Evolutionary conservation across 305 asterid genomes (phyloP).

Genomic region (Solanum hybrid): DNA sequence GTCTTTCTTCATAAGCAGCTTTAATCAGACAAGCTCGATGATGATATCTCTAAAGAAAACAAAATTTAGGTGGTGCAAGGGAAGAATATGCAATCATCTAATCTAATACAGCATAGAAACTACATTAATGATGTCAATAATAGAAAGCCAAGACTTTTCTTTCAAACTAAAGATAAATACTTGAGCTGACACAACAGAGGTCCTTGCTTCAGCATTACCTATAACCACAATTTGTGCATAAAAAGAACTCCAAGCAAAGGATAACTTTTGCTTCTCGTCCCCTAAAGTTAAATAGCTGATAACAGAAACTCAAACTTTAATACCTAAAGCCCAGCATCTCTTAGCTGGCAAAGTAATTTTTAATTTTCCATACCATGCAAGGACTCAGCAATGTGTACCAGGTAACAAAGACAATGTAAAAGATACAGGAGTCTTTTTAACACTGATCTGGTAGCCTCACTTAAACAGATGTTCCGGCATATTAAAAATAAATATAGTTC

Average conservation of each 20-base stretch:
- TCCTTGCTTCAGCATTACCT: not conserved
- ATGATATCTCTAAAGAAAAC: not conserved
- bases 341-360: not conserved
- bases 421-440: not conserved
- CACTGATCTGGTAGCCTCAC: not conserved
- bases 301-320: not conserved
- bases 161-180: not conserved
- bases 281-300: slow-evolving; percentile 2
- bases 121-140: not conserved
- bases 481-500: not conserved
- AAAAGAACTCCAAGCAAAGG: not conserved
- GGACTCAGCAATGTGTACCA: not conserved
- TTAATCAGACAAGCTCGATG: not conserved
- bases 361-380: not conserved
- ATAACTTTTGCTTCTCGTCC: not conserved
- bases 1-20: not conserved
- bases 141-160: not conserved
- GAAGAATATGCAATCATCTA: not conserved
- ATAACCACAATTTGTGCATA: not conserved
- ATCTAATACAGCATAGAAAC: not conserved
- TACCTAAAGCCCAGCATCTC: not conserved
- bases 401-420: not conserved
- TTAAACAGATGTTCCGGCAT: not conserved
- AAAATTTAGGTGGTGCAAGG: not conserved
- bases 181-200: not conserved